phyloP scores from a whole-genome alignment of 129 eudicot species.

The Centella asiatica region DNA sequence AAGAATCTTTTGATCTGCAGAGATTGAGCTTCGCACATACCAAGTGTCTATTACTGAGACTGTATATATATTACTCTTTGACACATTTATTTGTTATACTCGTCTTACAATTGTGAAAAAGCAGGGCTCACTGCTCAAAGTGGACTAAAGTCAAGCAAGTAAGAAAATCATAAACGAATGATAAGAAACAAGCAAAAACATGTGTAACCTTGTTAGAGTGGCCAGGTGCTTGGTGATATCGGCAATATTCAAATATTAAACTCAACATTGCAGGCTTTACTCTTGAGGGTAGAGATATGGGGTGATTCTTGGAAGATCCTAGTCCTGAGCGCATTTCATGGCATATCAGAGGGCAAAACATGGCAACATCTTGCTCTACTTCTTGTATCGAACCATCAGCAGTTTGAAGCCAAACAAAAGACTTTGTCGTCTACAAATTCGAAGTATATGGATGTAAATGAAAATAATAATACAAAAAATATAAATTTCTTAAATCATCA shows the following conservation, averaged over 20 bases:
- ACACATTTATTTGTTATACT: too few relatives aligned
- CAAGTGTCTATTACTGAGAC: too few relatives aligned
- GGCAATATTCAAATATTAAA: constrained; percentile 80
- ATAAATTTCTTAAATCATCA: too few relatives aligned
- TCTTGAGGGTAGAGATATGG: constrained; percentile 78
- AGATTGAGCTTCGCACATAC: too few relatives aligned
- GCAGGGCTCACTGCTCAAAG: too few relatives aligned
- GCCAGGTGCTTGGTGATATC: constrained; percentile 82
- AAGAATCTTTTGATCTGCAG: too few relatives aligned
- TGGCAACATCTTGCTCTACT: constrained; percentile 89
- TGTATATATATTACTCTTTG: too few relatives aligned
- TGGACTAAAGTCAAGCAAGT: not conserved
- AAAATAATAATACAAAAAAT: too few relatives aligned
- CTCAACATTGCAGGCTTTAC: constrained; percentile 67
- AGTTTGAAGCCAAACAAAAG: constrained; percentile 87
- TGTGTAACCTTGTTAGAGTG: constrained; percentile 71
- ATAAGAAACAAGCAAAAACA: not conserved
- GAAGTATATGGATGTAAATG: too few relatives aligned
- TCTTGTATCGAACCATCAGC: constrained; percentile 73
- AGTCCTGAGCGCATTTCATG: constrained; percentile 67
- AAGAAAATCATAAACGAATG: not conserved
- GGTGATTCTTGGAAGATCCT: constrained; percentile 71
- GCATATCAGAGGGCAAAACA: constrained; percentile 74
- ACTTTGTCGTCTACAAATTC: constrained; percentile 63
- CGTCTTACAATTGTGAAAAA: too few relatives aligned